Percentiles rank a stretch among this genome's conserved stretches.
phyloP scores from a whole-genome alignment of 139 green algal species.

The Auxenochlorella pyrenoidosa region DNA sequence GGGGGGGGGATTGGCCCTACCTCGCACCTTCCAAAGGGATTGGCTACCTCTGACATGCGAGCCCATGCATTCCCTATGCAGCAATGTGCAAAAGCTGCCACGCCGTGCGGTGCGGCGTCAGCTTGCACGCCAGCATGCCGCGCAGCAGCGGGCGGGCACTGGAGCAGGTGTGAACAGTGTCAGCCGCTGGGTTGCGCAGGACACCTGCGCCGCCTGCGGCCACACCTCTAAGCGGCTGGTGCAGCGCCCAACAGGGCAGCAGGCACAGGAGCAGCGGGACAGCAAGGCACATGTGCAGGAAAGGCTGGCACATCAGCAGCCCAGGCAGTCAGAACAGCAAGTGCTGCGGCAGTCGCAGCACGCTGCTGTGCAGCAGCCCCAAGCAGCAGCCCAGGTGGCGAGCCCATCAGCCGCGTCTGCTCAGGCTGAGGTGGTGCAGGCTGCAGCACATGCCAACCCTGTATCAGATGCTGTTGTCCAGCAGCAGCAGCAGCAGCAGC shows the following conservation, averaged over 20 bases:
- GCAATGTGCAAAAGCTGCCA: background rate
- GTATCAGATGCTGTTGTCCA: background rate
- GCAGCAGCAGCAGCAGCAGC: background rate
- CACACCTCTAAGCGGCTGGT: background rate
- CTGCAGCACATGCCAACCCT: background rate
- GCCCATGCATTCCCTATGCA: too few species aligned
- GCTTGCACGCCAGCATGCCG: background rate
- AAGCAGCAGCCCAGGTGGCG: background rate
- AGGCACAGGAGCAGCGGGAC: background rate
- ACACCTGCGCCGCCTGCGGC: constrained; percentile 12
- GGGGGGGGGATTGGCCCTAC: too few species aligned
- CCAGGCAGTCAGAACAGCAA: background rate
- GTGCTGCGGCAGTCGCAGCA: background rate
- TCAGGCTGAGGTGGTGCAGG: background rate
- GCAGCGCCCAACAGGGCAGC: background rate
- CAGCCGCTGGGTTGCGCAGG: background rate
- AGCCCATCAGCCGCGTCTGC: background rate
- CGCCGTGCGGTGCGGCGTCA: background rate
- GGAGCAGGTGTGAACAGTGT: background rate
- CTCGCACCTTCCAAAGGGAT: too few species aligned
- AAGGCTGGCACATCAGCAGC: background rate
- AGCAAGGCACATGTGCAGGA: background rate
- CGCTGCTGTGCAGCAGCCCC: background rate
- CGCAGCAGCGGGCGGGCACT: background rate
- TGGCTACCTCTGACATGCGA: too few species aligned